Evolutionary conservation across 345 rosid species (phyloP).

Genomic region (Fremontodendron californicum): DNA sequence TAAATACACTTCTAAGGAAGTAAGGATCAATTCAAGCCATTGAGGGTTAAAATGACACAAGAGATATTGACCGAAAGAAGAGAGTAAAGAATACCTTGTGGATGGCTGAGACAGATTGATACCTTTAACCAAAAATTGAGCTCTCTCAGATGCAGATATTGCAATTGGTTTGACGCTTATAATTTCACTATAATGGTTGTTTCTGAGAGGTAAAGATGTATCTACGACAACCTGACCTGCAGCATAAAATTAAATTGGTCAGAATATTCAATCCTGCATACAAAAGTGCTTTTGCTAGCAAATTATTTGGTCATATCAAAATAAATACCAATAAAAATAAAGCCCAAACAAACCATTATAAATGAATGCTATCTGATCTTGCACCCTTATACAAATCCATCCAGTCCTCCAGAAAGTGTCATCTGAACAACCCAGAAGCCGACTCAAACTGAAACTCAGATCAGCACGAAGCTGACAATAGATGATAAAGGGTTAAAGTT

Average conservation of each 20-base stretch:
- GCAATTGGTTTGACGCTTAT: conserved; percentile 77
- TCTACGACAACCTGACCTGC: conserved; percentile 87
- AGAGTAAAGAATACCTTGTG: conserved; percentile 49
- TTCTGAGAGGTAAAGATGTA: conserved; percentile 56
- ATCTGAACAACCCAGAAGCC: conserved; percentile 71
- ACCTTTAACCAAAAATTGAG: conserved; percentile 74
- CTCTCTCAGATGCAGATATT: conserved; percentile 50
- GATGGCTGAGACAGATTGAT: conserved; percentile 62
- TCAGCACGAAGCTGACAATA: conserved; percentile 60
- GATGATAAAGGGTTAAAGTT: conserved; percentile 8
- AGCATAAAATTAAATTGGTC: conserved; percentile 18
- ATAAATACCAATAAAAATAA: neutral
- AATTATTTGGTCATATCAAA: neutral
- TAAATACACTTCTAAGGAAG: neutral
- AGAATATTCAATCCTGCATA: conserved; percentile 18
- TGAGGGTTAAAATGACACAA: neutral
- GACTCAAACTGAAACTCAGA: conserved; percentile 70
- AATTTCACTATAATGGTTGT: conserved; percentile 52
- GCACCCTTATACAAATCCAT: conserved; percentile 74
- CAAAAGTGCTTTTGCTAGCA: neutral
- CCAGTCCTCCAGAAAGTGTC: conserved; percentile 86
- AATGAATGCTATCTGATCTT: conserved; percentile 78
- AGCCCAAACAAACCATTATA: conserved; percentile 55
- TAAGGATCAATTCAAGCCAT: neutral
- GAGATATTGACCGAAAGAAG: conserved; percentile 9